These are phyloP conservation scores for Hyaloscypha finlandica DNA, from an alignment of 495 filamentous ascomycete species.

Conservation along the genomic window DNA sequence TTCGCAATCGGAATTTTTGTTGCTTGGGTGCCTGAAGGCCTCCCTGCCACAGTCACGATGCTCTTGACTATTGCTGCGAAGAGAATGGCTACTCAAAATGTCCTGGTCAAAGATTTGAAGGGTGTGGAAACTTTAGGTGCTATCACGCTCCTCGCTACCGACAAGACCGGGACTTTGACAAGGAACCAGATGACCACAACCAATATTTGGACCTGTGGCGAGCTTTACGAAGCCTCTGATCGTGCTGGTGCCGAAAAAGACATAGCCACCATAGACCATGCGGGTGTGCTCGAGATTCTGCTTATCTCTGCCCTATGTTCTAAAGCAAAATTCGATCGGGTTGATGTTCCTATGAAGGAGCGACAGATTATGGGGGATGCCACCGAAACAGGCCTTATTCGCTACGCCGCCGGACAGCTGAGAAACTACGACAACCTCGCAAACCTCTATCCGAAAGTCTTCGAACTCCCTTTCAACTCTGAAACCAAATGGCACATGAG, in stretches of 20 bases:
- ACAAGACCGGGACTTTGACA: constrained; percentile 60
- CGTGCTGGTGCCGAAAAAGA: constrained; percentile 28
- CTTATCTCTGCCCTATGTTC: constrained; percentile 37
- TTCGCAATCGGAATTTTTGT: constrained; percentile 40
- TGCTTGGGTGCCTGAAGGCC: constrained; percentile 43
- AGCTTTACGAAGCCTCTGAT: constrained; percentile 38
- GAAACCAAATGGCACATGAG: constrained; percentile 42
- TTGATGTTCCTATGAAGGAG: constrained; percentile 33
- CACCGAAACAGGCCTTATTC: constrained; percentile 38
- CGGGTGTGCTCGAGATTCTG: constrained; percentile 34
- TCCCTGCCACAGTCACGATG: constrained; percentile 40
- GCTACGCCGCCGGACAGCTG: constrained; percentile 33
- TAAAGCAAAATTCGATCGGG: constrained; percentile 37
- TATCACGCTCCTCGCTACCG: constrained; percentile 44
- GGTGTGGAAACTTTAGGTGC: constrained; percentile 39
- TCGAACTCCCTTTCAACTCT: constrained; percentile 41
- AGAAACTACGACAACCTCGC: constrained; percentile 18
- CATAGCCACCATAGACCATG: constrained; percentile 30
- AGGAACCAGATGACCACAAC: constrained; percentile 53
- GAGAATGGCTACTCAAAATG: constrained; percentile 37
- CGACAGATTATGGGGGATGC: constrained; percentile 39
- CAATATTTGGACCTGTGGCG: constrained; percentile 40
- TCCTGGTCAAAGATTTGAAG: constrained; percentile 38
- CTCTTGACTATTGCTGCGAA: constrained; percentile 40
- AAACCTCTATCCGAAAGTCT: constrained; percentile 23